Evolutionary conservation across 805 yeast species (phyloP).

Genomic region (Wickerhamomyces chambardii): DNA sequence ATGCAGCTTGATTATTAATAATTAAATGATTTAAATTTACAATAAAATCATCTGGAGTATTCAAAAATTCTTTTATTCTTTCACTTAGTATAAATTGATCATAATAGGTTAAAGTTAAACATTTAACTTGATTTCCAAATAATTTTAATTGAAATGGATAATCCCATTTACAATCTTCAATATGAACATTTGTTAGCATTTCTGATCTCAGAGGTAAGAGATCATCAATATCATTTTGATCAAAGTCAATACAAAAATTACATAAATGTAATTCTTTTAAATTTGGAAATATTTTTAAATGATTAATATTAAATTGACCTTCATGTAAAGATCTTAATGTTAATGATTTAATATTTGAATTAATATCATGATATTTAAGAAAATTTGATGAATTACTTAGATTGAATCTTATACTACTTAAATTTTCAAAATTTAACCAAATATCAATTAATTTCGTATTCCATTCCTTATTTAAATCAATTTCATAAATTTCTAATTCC

Average conservation of each 20-base stretch:
- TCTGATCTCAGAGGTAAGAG: slow-evolving; percentile 4
- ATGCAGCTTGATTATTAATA: neutral
- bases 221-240: slow-evolving; percentile 11
- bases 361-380: slow-evolving; percentile 20
- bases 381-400: slow-evolving; percentile 24
- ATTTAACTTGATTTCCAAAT: slow-evolving; percentile 17
- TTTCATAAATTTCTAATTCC: slow-evolving; percentile 16
- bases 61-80: slow-evolving; percentile 21
- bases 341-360: slow-evolving; percentile 5
- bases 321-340: slow-evolving; percentile 13
- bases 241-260: slow-evolving; percentile 34
- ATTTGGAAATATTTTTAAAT: slow-evolving; percentile 26
- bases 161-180: slow-evolving; percentile 45
- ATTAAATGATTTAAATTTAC: neutral
- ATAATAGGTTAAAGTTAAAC: slow-evolving; percentile 17
- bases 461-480: slow-evolving; percentile 24
- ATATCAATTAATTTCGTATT: slow-evolving; percentile 20
- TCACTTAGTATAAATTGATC: slow-evolving; percentile 26
- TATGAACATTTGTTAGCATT: slow-evolving; percentile 17
- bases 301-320: slow-evolving; percentile 32
- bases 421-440: slow-evolving; percentile 12
- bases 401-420: slow-evolving; percentile 14
- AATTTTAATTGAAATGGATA: slow-evolving; percentile 38
- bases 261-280: slow-evolving; percentile 25
- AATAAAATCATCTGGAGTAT: neutral